These are phyloP conservation scores for Globisporangium sylvaticum DNA, from an alignment of 352 stramenopile species.

Conservation along the genomic window DNA sequence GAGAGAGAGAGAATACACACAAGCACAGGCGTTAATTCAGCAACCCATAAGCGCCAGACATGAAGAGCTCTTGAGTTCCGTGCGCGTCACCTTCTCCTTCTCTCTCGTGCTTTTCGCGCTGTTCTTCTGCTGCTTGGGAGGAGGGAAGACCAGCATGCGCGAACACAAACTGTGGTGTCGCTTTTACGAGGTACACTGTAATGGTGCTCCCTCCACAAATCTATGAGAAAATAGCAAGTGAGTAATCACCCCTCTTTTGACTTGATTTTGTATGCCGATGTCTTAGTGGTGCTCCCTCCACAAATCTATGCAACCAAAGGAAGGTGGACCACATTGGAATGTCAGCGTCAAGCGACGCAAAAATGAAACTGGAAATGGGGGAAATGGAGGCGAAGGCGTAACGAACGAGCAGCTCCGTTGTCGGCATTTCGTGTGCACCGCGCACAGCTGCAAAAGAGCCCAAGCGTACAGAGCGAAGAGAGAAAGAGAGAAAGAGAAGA, in stretches of 20 bases:
- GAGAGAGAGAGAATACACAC: not conserved
- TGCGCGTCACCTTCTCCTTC: not conserved
- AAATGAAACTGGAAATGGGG: not conserved
- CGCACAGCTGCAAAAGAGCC: not conserved
- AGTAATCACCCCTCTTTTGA: too few species aligned
- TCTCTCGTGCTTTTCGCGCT: not conserved
- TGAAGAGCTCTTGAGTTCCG: not conserved
- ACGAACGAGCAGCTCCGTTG: not conserved
- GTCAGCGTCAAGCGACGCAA: too few species aligned
- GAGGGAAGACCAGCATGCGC: not conserved
- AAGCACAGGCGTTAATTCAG: not conserved
- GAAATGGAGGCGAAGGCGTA: not conserved
- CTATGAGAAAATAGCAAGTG: too few species aligned
- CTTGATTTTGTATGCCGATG: too few species aligned
- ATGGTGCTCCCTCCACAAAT: too few species aligned
- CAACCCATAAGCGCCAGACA: not conserved
- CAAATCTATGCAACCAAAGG: too few species aligned
- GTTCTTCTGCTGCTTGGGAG: not conserved
- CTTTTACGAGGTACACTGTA: not conserved
- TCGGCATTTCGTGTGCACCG: not conserved
- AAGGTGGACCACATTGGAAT: too few species aligned
- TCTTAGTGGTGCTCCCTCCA: too few species aligned
- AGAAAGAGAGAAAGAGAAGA: too few species aligned
- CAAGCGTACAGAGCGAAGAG: not conserved
- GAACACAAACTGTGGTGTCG: not conserved